Percentiles rank a stretch among this genome's conserved stretches.
phyloP scores from a whole-genome alignment of 495 filamentous ascomycete species.

The Daldinia concentrica region DNA sequence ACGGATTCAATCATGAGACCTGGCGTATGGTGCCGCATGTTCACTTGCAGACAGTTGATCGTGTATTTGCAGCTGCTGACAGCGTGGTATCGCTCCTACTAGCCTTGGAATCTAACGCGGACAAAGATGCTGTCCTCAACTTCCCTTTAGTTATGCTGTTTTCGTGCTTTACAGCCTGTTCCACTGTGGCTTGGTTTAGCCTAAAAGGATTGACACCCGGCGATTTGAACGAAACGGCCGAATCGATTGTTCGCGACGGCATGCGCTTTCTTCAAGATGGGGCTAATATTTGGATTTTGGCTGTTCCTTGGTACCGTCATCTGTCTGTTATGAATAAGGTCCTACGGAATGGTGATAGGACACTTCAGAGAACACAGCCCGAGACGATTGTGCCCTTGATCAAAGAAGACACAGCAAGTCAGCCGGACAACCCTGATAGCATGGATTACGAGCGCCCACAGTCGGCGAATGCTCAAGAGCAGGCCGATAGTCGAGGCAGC shows the following conservation, averaged over 20 bases:
- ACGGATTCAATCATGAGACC: conserved; percentile 55
- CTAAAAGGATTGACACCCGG: conserved; percentile 58
- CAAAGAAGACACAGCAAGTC: conserved; percentile 57
- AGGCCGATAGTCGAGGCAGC: conserved; percentile 50
- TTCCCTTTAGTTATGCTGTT: conserved; percentile 64
- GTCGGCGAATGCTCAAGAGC: conserved; percentile 41
- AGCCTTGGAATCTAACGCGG: conserved; percentile 56
- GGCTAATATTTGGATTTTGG: conserved; percentile 58
- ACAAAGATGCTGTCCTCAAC: conserved; percentile 60
- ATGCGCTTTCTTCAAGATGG: conserved; percentile 60
- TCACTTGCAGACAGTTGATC: conserved; percentile 54
- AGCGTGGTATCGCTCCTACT: conserved; percentile 58
- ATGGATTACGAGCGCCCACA: conserved; percentile 58
- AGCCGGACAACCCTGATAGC: conserved; percentile 54
- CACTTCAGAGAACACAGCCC: conserved; percentile 26
- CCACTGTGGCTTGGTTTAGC: conserved; percentile 60
- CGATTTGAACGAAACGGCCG: conserved; percentile 57
- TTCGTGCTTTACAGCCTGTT: conserved; percentile 60
- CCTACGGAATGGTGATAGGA: conserved; percentile 51
- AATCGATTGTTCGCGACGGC: conserved; percentile 58
- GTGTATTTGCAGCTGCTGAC: conserved; percentile 60
- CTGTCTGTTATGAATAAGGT: conserved; percentile 62
- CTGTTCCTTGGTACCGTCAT: conserved; percentile 61
- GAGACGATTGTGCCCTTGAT: conserved; percentile 51
- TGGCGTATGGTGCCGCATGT: conserved; percentile 54